phyloP scores from a whole-genome alignment of 495 filamentous ascomycete genomes.

The Aspergillus carlsbadensis region DNA sequence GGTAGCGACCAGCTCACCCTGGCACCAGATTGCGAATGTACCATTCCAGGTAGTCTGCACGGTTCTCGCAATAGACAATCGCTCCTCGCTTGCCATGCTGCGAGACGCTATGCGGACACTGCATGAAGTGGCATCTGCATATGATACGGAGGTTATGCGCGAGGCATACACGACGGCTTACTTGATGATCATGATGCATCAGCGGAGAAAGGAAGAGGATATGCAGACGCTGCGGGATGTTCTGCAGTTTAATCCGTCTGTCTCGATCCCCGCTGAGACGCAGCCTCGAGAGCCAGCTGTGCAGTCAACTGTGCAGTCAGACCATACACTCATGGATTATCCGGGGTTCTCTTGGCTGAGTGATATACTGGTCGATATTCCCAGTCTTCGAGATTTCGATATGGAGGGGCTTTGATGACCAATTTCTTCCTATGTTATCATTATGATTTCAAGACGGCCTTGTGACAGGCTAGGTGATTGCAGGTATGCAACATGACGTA shows the following conservation, averaged over 20 bases:
- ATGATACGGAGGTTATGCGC: conserved; percentile 46
- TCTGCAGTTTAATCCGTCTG: conserved; percentile 32
- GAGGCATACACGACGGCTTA: conserved; percentile 55
- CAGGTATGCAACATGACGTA: neutral
- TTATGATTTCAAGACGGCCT: neutral
- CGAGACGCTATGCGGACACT: conserved; percentile 52
- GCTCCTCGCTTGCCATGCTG: conserved; percentile 44
- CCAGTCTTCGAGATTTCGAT: conserved; percentile 46
- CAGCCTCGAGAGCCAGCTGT: conserved; percentile 5
- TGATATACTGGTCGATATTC: conserved; percentile 46
- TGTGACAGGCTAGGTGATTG: neutral
- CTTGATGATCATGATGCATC: conserved; percentile 45
- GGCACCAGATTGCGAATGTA: conserved; percentile 55
- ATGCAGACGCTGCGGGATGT: conserved; percentile 35
- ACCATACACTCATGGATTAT: conserved; percentile 22
- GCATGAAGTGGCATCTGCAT: conserved; percentile 40
- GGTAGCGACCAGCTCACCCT: conserved; percentile 38
- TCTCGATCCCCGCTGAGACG: conserved; percentile 16
- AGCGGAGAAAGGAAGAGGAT: conserved; percentile 45
- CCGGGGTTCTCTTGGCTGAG: conserved; percentile 44
- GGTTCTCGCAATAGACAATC: conserved; percentile 51
- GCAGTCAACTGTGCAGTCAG: conserved; percentile 15
- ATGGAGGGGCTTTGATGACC: conserved; percentile 23
- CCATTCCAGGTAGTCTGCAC: conserved; percentile 57
- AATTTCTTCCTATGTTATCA: neutral